These are phyloP conservation scores for Talaromyces albobiverticillius DNA, from an alignment of 2,329 filamentous ascomycete genomes.

Conservation along the genomic window DNA sequence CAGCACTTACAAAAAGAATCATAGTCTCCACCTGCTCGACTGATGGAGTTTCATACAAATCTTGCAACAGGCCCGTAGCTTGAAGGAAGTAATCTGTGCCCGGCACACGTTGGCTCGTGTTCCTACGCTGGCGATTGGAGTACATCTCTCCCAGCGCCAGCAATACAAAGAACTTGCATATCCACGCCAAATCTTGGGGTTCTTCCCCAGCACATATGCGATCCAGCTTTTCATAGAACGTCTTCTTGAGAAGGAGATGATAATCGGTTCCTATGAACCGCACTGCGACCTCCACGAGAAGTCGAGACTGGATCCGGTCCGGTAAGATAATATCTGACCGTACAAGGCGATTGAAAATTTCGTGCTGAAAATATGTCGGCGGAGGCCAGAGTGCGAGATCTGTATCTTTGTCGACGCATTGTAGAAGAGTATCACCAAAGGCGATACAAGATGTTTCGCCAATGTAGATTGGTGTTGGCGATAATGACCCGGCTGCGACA, in stretches of 20 bases:
- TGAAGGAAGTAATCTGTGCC: slow-evolving; percentile 35
- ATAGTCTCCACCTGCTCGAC: slow-evolving; percentile 35
- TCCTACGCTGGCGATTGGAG: slow-evolving; percentile 27
- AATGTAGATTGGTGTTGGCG: slow-evolving; percentile 18
- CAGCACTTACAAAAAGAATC: slow-evolving; percentile 24
- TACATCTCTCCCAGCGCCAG: slow-evolving; percentile 38
- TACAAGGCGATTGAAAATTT: slow-evolving; percentile 15
- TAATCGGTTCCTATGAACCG: slow-evolving; percentile 23
- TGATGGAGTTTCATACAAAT: slow-evolving; percentile 33
- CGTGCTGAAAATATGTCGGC: slow-evolving; percentile 9
- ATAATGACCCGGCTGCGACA: slow-evolving; percentile 16
- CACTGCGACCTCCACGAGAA: slow-evolving; percentile 20
- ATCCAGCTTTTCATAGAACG: slow-evolving; percentile 34
- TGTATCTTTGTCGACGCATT: slow-evolving; percentile 19
- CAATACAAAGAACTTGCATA: slow-evolving; percentile 36
- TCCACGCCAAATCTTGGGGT: slow-evolving; percentile 23
- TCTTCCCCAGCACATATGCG: slow-evolving; percentile 29
- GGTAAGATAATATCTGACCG: slow-evolving; percentile 19
- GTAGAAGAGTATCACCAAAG: slow-evolving; percentile 22
- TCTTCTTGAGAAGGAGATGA: slow-evolving; percentile 26
- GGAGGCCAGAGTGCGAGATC: slow-evolving; percentile 12
- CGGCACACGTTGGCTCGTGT: slow-evolving; percentile 22
- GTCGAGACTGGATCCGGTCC: slow-evolving; percentile 19
- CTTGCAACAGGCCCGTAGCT: slow-evolving; percentile 30
- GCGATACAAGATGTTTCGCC: slow-evolving; percentile 22